Evolutionary conservation across 208 protist species (phyloP).

Genomic region (Leishmania mexicana): DNA sequence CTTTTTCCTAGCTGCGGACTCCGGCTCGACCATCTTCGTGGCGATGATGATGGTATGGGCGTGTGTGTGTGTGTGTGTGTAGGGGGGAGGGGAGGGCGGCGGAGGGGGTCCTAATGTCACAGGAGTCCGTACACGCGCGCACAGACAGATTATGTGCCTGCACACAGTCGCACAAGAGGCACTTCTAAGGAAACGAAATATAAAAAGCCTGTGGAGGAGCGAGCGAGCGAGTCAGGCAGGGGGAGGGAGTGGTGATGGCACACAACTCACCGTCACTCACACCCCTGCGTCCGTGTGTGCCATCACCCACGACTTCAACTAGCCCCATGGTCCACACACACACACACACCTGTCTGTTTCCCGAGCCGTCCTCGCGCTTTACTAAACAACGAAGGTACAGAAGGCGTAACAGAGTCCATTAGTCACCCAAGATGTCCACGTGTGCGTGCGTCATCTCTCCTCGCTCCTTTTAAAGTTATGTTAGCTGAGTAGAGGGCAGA

Average conservation of each 20-base stretch:
- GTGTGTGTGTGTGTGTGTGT: background rate
- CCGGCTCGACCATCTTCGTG: background rate
- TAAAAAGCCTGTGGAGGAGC: background rate
- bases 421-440: background rate
- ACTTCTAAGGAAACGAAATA: background rate
- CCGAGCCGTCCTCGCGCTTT: background rate
- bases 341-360: background rate
- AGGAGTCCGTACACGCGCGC: background rate
- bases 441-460: background rate
- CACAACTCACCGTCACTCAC: too few species aligned
- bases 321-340: background rate
- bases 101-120: background rate
- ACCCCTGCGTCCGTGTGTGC: too few species aligned
- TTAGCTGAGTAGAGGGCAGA: background rate
- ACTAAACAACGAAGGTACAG: background rate
- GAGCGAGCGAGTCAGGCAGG: background rate
- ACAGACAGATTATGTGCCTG: too few species aligned
- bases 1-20: background rate
- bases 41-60: background rate
- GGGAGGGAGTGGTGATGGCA: background rate
- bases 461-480: background rate
- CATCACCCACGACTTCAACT: background rate
- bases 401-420: background rate
- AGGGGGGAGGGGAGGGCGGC: background rate
- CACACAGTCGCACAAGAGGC: background rate